These are phyloP conservation scores for Trifolium fragiferum DNA, from an alignment of 306 rosid species.

Conservation along the genomic window DNA sequence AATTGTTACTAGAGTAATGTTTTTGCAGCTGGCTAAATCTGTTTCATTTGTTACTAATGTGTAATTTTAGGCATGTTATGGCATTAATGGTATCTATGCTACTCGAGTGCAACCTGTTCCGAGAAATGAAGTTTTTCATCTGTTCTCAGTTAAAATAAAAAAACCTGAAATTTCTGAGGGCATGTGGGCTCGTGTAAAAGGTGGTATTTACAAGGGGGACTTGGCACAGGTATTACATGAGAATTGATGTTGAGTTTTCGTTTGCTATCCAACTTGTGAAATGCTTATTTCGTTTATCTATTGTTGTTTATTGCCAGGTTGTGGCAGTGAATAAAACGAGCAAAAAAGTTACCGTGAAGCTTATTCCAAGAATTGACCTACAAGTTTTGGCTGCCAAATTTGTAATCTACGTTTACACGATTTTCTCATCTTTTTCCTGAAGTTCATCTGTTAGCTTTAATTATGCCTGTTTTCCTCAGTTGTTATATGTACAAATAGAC, in stretches of 20 bases:
- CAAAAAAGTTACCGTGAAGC: conserved; percentile 80
- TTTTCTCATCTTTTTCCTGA: conserved; percentile 9
- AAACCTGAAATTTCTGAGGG: conserved; percentile 70
- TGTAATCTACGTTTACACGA: conserved; percentile 54
- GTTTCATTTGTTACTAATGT: not conserved
- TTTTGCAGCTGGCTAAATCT: conserved; percentile 10
- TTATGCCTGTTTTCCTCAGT: conserved; percentile 29
- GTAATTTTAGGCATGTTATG: conserved; percentile 76
- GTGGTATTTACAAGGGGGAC: conserved; percentile 94
- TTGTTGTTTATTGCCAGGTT: conserved; percentile 60
- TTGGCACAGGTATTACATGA: conserved; percentile 75
- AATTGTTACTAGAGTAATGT: conserved; percentile 9
- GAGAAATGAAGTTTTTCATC: conserved; percentile 68
- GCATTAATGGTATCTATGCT: conserved; percentile 72
- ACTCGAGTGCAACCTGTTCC: conserved; percentile 77
- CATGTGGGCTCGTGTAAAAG: conserved; percentile 88
- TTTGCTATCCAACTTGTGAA: conserved; percentile 23
- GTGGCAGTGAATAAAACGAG: conserved; percentile 63
- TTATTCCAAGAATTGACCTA: conserved; percentile 89
- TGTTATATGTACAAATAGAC: conserved; percentile 11
- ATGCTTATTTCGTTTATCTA: conserved; percentile 30
- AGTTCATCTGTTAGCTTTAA: conserved; percentile 5
- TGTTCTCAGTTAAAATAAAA: conserved; percentile 60
- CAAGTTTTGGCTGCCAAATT: conserved; percentile 88
- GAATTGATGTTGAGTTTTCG: conserved; percentile 14